Conservation (phyloP, 2,329 filamentous ascomycete genomes). For the Phialophora expanda region DNA sequence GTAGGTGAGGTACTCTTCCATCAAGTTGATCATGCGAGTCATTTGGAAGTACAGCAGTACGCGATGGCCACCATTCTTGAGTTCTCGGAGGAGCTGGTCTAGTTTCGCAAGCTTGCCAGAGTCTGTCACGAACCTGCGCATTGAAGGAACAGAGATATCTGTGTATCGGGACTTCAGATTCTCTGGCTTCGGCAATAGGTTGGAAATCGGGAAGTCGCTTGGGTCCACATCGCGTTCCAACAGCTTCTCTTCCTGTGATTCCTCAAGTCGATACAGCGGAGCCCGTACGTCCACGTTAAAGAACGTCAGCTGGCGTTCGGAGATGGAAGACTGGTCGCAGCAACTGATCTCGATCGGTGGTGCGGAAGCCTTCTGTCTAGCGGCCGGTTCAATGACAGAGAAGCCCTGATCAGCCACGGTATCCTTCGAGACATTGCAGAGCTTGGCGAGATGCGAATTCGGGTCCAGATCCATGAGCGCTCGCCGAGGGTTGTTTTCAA, state of each 20-base stretch:
- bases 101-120: slow-evolving; percentile 94
- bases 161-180: slow-evolving; percentile 85
- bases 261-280: slow-evolving; percentile 67
- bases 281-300: slow-evolving; percentile 81
- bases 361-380: slow-evolving; percentile 76
- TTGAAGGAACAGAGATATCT: slow-evolving; percentile 90
- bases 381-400: slow-evolving; percentile 78
- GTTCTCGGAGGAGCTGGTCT: slow-evolving; percentile 81
- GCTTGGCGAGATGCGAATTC: slow-evolving; percentile 72
- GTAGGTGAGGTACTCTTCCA: slow-evolving; percentile 98
- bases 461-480: slow-evolving; percentile 71
- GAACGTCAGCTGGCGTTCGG: slow-evolving; percentile 73
- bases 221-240: slow-evolving; percentile 74
- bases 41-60: slow-evolving; percentile 99
- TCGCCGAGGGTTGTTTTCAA: slow-evolving; percentile 68
- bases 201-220: slow-evolving; percentile 65
- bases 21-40: slow-evolving; percentile 99
- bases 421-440: slow-evolving; percentile 77
- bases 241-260: slow-evolving; percentile 71
- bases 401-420: slow-evolving; percentile 74
- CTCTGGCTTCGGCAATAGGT: slow-evolving; percentile 76
- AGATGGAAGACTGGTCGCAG: slow-evolving; percentile 66
- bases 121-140: slow-evolving; percentile 96
- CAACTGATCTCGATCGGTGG: slow-evolving; percentile 84
- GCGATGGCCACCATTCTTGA: slow-evolving; percentile 91